Conservation (phyloP, 2,329 filamentous ascomycete species). For the Pseudogymnoascus sp. region DNA sequence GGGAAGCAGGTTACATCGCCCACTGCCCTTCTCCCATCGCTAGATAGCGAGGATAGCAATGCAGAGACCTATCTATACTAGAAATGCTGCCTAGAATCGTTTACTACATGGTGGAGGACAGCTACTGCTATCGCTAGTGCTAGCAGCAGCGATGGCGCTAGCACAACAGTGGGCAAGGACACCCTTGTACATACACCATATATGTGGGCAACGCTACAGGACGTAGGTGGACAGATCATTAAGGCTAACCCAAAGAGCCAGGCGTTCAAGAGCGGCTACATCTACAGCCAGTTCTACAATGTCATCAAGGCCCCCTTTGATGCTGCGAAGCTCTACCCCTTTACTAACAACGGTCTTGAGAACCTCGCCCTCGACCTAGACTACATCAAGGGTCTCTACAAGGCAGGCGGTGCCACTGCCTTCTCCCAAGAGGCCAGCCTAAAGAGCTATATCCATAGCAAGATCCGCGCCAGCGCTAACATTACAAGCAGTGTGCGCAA, state of each 20-base stretch:
- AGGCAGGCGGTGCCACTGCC: not conserved
- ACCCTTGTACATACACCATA: no score
- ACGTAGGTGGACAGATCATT: no score
- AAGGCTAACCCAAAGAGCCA: no score
- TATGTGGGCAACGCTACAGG: not conserved
- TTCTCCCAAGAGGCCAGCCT: not conserved
- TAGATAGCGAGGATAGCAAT: not conserved
- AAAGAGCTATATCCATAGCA: not conserved
- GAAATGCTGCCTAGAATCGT: not conserved
- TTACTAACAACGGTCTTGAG: not conserved
- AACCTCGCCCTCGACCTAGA: not conserved
- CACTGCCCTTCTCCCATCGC: not conserved
- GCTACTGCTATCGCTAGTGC: not conserved
- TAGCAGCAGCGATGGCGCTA: no score
- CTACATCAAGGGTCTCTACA: not conserved
- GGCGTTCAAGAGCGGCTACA: no score
- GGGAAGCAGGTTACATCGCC: not conserved
- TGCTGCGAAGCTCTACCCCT: not conserved
- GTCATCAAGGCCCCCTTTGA: not conserved
- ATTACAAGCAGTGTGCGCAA: not conserved
- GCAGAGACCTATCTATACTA: not conserved
- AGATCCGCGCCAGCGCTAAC: not conserved
- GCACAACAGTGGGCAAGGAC: no score
- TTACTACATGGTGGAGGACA: not conserved
- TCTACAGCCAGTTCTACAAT: not conserved